These are phyloP conservation scores for Furculomyces boomerangus DNA, from an alignment of 371 early-diverging fungal genomes.

Conservation along the genomic window DNA sequence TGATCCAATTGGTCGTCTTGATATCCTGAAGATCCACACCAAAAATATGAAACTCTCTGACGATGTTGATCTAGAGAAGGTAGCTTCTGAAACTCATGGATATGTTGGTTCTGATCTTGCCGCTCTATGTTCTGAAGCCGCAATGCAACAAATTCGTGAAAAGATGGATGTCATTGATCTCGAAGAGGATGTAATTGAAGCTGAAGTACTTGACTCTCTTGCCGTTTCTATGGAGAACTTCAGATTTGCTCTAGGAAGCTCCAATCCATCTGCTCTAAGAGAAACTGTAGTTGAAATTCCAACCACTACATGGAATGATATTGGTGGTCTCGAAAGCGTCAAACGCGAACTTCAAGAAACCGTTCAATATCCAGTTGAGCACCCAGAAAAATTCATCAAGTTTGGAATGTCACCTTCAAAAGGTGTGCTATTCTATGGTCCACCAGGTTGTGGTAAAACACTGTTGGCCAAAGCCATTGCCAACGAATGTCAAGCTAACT, in stretches of 20 bases:
- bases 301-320: slow-evolving; percentile 94
- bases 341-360: slow-evolving; percentile 99
- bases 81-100: slow-evolving; percentile 94
- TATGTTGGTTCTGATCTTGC: slow-evolving; percentile 97
- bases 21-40: slow-evolving; percentile 81
- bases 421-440: slow-evolving; percentile 99
- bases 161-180: slow-evolving; percentile 98
- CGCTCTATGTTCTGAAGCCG: slow-evolving; percentile 98
- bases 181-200: slow-evolving; percentile 98
- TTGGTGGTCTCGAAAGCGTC: slow-evolving; percentile 98
- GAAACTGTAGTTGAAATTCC: slow-evolving; percentile 99
- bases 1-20: slow-evolving; percentile 85
- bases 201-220: slow-evolving; percentile 88
- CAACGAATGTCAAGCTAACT: slow-evolving; percentile 99
- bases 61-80: slow-evolving; percentile 56
- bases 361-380: slow-evolving; percentile 99
- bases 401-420: slow-evolving; percentile 99
- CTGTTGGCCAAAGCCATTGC: slow-evolving; percentile 99
- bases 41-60: slow-evolving; percentile 40
- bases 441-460: slow-evolving; percentile 99
- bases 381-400: slow-evolving; percentile 99
- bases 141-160: slow-evolving; percentile 99
- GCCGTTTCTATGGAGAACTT: slow-evolving; percentile 99
- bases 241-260: slow-evolving; percentile 85
- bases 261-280: slow-evolving; percentile 98